Evolutionary conservation across 108 stramenopile genomes (phyloP).

Genomic region (Skeletonema marinoi): DNA sequence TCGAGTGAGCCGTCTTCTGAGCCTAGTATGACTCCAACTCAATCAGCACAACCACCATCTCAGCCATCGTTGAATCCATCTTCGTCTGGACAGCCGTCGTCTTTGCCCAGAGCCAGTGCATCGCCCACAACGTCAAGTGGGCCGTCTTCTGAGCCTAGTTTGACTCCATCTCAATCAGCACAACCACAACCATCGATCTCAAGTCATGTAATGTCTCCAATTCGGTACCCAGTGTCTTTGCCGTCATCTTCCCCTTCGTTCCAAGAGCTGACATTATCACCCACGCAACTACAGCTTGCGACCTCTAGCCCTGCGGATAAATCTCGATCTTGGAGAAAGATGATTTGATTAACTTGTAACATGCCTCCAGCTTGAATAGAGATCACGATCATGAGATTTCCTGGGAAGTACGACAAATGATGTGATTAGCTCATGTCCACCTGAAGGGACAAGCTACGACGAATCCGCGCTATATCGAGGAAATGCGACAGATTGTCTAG

Average conservation of each 20-base stretch:
- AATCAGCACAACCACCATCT: no score
- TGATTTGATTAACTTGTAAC: not conserved
- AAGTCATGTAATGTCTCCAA: not conserved
- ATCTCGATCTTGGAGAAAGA: no score
- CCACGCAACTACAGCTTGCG: not conserved
- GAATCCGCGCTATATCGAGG: slow-evolving; percentile 9
- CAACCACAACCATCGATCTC: no score
- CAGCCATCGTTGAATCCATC: no score
- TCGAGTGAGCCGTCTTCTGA: no score
- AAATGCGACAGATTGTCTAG: slow-evolving; percentile 7
- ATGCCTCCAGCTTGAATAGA: not conserved
- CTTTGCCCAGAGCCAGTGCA: no score
- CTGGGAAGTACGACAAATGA: not conserved
- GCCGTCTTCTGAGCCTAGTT: no score
- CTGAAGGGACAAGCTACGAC: not conserved
- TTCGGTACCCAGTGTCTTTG: not conserved
- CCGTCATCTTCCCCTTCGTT: not conserved
- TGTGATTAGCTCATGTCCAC: slow-evolving; percentile 1
- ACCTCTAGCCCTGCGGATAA: not conserved
- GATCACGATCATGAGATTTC: not conserved
- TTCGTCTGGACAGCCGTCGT: no score
- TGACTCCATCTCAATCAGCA: no score
- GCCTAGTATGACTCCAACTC: no score
- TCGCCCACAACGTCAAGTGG: no score
- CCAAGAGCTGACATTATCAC: not conserved